Evolutionary conservation across 2,329 filamentous ascomycete species (phyloP), one percentile per base, ranked within the genome.

Genomic region (Colletotrichum karsti): DNA sequence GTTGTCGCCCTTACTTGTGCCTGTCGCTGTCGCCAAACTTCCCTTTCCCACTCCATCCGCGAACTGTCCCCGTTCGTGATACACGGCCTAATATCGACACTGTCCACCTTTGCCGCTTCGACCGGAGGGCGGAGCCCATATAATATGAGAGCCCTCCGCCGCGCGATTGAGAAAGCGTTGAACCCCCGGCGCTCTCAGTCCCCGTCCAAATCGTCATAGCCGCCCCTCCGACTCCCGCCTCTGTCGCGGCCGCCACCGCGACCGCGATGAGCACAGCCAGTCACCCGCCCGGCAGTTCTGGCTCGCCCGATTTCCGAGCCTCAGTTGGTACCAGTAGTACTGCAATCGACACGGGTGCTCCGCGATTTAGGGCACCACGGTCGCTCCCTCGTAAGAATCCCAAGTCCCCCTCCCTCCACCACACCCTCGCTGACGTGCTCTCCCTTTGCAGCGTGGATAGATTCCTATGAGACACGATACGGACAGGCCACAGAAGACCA

Each of bases 381-480:
- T 73, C 72, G 18, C 69, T 80, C 24, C 78, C 78, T 48, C 74
- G 76, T 80, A 71, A 59, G 75, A 22, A 24, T 26, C 10, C 57
- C 22, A 28, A 5, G 13, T 26, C 26, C 44, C 12, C 7, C n/a
- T 33, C n/a, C 13, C 12, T 30, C 13, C 42, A 22, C 10, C 9
- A 24, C 24, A 41, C 6, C 15, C 28, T 39, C 67, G 44, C 74
- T 74, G 59, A 72, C 33, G 39, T 18, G 18, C 55, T 12, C 30
- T 20, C 63, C 44, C 39, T 55, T 57, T 56, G 65, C 68, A 85
- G 84, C 84, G 39, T 86, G 84, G 84, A 84, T 86, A 66, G 80
- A 81, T 67, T 84, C 84, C 10, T 85, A 84, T 73, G 79, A 85
- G 70, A 77, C 77, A 33, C 74, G 77, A 51, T 78, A 82, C 69